Base-by-base conservation (phyloP, 352 stramenopile species). In the Phytophthora cactorum region DNA sequence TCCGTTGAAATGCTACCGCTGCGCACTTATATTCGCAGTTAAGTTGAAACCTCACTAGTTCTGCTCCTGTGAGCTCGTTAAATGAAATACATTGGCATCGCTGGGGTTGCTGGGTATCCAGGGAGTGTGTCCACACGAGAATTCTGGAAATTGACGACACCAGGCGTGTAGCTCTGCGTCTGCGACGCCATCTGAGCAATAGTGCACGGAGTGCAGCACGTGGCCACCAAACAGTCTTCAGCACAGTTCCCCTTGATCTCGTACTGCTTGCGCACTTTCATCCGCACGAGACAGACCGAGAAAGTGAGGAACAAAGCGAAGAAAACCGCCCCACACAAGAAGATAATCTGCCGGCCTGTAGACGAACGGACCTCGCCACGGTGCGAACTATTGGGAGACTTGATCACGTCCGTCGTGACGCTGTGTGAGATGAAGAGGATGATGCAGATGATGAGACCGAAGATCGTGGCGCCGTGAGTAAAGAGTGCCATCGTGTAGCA, bases 121-220 rank as follows among this genome's bases (percentile, higher is more conserved):
- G 63, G 68, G 2, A 75, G 55, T 2, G 52, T 72, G 50, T 71
- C 68, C 7, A 54, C 41, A 10, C 39, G 4, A 44, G 45, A 52
- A 52, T 63, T 51, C 10, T 63, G 60, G 59, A 88, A 86, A 28
- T 58, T 69, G 67, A 78, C 87, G 34, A 60, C 65, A 9, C 80
- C 77, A 1, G 80, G 80, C 28, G 61, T 81, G 63, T 88, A 91
- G 34, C 77, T 88, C 52, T 81, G 80, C 10, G 75, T 68, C 47
- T 86, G 77, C 6, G 80, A 81, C 15, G 78, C 78, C 66, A 91
- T 84, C 57, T 91, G 82, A 27, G 82, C 80, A 17, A 91, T 57
- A 25, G 71, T 71, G 53, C 82, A 91, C 51, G 76, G 77, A 14
- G 64, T 43, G 6, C 76, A 83, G n/a, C 51, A 80, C 22, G 60